Evolutionary conservation across 2,329 filamentous ascomycete species (phyloP), one percentile per base, ranked within the genome.

Genomic region (Metarhizium album): DNA sequence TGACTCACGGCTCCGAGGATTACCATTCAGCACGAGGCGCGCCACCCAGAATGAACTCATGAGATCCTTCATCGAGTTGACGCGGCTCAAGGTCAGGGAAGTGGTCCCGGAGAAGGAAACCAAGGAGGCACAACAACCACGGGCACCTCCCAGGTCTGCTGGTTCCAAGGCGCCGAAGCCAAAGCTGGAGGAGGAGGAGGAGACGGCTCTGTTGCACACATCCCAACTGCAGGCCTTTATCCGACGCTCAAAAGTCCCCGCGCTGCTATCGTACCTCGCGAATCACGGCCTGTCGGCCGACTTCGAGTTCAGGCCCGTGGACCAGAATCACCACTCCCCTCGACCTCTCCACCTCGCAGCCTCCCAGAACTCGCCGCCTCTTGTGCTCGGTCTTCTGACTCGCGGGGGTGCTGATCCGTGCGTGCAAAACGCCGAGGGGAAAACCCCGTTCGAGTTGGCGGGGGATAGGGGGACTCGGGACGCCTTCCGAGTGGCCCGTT

Each of bases 31-130:
- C 65, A 98, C 93, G 8, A 80, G 90, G 13, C 78, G 93, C 52
- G 89, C 93, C 1, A 98, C 93, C 0, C 90, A 97, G 62, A 87
- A 86, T 46, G 93, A 98, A 67, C 81, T 98, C 0, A 93, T 97
- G 86, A 82, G 91, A 38, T 86, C 86, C 1, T 98, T 96, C 60
- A 86, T 95, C 55, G 93, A 98, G 70, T 76, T 98, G 31, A 98
- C 93, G 0, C 77, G 93, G 16, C 77, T 96, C 16, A 96, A 98
- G 67, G 77, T 95, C 45, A 82, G 81, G 46, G 84, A 87, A 54
- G 78, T 97, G 27, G 78, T 87, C 52, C 85, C 89, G 55, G 76
- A 74, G 3, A 76, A 82, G 13, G 73, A 75, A 53, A 13, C 4
- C 4, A 76, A 71, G 58, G 68, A 66, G 57, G 67, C 69, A 38